Evolutionary conservation across 768 basidiomycete genomes (phyloP).

Genomic region (Mycena polygramma): DNA sequence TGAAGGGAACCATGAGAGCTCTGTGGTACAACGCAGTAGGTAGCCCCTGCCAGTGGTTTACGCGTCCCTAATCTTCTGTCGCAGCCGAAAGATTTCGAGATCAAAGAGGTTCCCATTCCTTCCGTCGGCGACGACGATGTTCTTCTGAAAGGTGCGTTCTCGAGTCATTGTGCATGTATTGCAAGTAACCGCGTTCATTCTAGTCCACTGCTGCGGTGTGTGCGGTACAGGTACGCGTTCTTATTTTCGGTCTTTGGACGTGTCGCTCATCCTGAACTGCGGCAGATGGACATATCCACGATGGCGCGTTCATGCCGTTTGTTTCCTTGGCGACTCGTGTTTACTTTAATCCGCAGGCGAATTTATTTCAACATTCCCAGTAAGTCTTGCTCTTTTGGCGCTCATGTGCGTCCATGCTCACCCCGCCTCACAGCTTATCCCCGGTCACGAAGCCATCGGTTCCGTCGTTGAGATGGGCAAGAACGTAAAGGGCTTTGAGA

Average conservation of each 20-base stretch:
- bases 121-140: constrained; percentile 76
- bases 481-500: constrained; percentile 80
- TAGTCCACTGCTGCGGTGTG: constrained; percentile 61
- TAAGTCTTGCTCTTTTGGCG: constrained; percentile 25
- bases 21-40: constrained; percentile 77
- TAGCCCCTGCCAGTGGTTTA: not conserved
- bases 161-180: constrained; percentile 12
- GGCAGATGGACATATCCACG: constrained; percentile 74
- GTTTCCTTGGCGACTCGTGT: not conserved
- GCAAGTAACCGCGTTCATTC: constrained; percentile 11
- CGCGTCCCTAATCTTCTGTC: constrained; percentile 33
- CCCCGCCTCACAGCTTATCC: constrained; percentile 64
- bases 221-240: constrained; percentile 35
- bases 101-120: constrained; percentile 78
- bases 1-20: constrained; percentile 81
- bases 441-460: constrained; percentile 84
- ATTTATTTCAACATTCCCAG: constrained; percentile 76
- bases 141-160: constrained; percentile 72
- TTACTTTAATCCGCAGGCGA: constrained; percentile 52
- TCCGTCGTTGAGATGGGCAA: constrained; percentile 80
- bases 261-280: constrained; percentile 65
- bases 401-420: constrained; percentile 4
- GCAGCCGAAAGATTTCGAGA: constrained; percentile 75
- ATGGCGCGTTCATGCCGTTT: constrained; percentile 49
- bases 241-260: not conserved